phyloP scores from a whole-genome alignment of 169 alveolate genomes.

The Amoebophrya sp. region DNA sequence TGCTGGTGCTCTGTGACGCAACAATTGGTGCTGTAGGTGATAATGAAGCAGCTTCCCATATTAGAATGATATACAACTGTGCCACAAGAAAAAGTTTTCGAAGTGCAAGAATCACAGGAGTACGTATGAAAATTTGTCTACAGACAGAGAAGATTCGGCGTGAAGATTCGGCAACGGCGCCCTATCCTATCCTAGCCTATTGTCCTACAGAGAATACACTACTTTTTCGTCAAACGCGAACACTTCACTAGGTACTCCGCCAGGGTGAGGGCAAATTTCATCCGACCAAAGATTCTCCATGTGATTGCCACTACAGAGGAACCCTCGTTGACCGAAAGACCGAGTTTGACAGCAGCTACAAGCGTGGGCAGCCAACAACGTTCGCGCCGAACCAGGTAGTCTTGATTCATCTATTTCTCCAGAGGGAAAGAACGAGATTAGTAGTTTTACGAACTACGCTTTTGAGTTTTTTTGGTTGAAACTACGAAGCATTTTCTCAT shows the following conservation, averaged over 20 bases:
- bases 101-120: background rate
- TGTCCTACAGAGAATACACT: background rate
- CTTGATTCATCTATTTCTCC: too few species aligned
- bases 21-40: background rate
- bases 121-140: background rate
- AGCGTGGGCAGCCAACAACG: background rate
- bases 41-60: background rate
- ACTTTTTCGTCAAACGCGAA: background rate
- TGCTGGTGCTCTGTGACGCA: background rate
- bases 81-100: background rate
- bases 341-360: background rate
- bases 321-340: background rate
- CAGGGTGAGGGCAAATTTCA: background rate
- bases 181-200: background rate
- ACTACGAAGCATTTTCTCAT: too few species aligned
- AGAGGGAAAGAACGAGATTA: too few species aligned
- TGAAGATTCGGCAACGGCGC: too few species aligned
- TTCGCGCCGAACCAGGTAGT: slow-evolving; percentile 15
- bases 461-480: too few species aligned
- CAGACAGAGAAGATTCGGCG: background rate
- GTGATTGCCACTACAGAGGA: background rate
- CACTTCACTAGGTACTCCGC: background rate
- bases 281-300: background rate
- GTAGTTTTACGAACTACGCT: too few species aligned
- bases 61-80: background rate